A percentile compares a stretch with the other conserved stretches of the same genome.
Evolutionary conservation across 768 basidiomycete species (phyloP).

Genomic region (Lactarius indigo): DNA sequence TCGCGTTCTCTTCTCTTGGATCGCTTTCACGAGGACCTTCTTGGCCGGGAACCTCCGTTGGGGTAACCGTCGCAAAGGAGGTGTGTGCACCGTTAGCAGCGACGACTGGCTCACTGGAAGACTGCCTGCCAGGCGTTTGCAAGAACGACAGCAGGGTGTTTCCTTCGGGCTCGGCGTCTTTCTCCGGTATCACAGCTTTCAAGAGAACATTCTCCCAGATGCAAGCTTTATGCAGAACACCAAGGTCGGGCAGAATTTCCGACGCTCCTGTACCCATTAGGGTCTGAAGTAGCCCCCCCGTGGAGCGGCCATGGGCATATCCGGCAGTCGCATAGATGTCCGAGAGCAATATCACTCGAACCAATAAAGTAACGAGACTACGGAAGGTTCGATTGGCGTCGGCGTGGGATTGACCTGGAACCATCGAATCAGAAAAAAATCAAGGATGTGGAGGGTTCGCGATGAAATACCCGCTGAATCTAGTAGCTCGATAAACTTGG

Average conservation of each 20-base stretch:
- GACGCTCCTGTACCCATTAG: constrained; percentile 62
- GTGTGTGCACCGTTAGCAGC: constrained; percentile 27
- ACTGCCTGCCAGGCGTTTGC: constrained; percentile 44
- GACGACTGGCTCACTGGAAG: constrained; percentile 20
- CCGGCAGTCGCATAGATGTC: constrained; percentile 85
- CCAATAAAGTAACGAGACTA: constrained; percentile 67
- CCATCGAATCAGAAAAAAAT: constrained; percentile 8
- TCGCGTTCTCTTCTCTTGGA: constrained; percentile 61
- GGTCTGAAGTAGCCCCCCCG: constrained; percentile 69
- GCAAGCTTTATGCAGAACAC: constrained; percentile 73
- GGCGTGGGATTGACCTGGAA: constrained; percentile 43
- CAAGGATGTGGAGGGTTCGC: background rate
- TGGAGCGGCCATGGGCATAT: constrained; percentile 75
- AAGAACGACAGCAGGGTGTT: constrained; percentile 44
- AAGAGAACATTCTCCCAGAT: constrained; percentile 87
- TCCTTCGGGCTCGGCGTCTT: constrained; percentile 37
- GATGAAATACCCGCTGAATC: constrained; percentile 38
- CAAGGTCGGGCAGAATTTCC: constrained; percentile 67
- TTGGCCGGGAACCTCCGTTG: constrained; percentile 27
- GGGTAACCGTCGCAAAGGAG: constrained; percentile 21
- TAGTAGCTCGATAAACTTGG: constrained; percentile 64
- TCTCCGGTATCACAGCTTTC: constrained; percentile 49
- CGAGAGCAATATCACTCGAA: constrained; percentile 76
- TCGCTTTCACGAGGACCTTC: constrained; percentile 38
- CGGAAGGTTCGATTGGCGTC: constrained; percentile 65